phyloP scores from a whole-genome alignment of 2,329 filamentous ascomycete species.

The Hypomyces perniciosus region DNA sequence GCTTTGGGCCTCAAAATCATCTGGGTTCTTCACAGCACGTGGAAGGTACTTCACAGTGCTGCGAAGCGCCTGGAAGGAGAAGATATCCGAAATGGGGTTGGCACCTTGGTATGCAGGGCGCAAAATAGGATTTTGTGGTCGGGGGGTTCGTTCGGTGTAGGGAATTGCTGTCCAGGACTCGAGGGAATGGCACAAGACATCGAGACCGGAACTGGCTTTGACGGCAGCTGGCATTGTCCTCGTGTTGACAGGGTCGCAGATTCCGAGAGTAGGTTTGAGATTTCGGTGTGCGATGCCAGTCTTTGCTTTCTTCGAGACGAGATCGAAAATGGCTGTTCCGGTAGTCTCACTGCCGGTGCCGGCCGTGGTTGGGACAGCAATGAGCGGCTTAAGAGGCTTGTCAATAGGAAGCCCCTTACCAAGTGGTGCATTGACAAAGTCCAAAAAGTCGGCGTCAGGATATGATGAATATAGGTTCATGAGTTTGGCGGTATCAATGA shows the following conservation, averaged over 20 bases:
- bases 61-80: conserved; percentile 78
- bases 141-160: conserved; percentile 75
- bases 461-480: conserved; percentile 96
- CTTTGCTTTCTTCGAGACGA: conserved; percentile 84
- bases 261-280: conserved; percentile 89
- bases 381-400: conserved; percentile 65
- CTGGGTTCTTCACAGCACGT: conserved; percentile 76
- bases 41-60: conserved; percentile 90
- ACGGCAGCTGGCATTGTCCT: conserved; percentile 93
- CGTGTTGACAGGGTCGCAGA: conserved; percentile 82
- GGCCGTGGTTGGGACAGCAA: conserved; percentile 77
- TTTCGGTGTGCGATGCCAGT: conserved; percentile 94
- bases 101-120: conserved; percentile 94
- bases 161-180: conserved; percentile 98
- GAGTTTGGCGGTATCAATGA: conserved; percentile 96
- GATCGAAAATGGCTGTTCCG: conserved; percentile 95
- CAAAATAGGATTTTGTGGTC: conserved; percentile 83
- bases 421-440: conserved; percentile 94
- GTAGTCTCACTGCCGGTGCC: conserved; percentile 92
- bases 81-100: conserved; percentile 96
- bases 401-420: conserved; percentile 77
- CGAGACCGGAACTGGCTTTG: conserved; percentile 83
- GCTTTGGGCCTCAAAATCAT: conserved; percentile 86
- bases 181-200: conserved; percentile 90
- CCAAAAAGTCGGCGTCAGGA: conserved; percentile 87